Base-by-base conservation (phyloP, 1,284 basidiomycete genomes). In the Cryptococcus sp. region DNA sequence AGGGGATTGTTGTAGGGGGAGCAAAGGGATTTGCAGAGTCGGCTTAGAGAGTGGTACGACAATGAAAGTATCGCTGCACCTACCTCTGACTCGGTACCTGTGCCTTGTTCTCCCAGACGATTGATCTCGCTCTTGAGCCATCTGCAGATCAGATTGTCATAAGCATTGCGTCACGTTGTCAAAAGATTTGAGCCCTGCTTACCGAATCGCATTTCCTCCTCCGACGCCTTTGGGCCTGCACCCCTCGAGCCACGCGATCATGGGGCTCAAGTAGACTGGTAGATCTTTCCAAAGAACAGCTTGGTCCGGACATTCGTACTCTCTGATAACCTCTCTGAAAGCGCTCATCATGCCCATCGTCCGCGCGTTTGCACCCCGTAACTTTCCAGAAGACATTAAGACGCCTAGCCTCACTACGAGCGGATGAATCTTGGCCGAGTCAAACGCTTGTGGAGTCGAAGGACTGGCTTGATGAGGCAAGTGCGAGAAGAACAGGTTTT, bases 91-190 rank as follows among this genome's bases (percentile, higher is more conserved):
- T 97, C 93, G 5, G 91, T 68, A 37, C 64, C 44, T 20, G 70
- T 69, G 16, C 62, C 87, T 70, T 92, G 82, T 78, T 98, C 94
- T 67, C 92, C 89, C 47, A 93, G 87, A 20, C 86, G 85, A 72
- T 91, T 94, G 74, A 99, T 97, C 73, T 98, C 93, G 60, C 96
- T 83, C 81, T 99, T 99, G 70, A 99, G 83, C 77, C 95, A 91
- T 57, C 94, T 85, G 65, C 93, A 92, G 0, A 16, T 5, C n/a
- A 17, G 16, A 22, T 29, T 15, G n/a, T 93, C 93, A 70, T 94
- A 5, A 53, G 44, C 46, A 19, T 94, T 0, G 91, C 93, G 7
- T 16, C 86, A 93, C 92, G 25, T 91, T 91, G n/a, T 92, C 87
- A n/a, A 90, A 89, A 87, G 94, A 89, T 0, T 91, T 89, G 52